Percentiles rank a stretch among this genome's conserved stretches.
These are phyloP conservation scores for Phytophthora pistaciae DNA, from an alignment of 352 stramenopile genomes.

Conservation along the genomic window DNA sequence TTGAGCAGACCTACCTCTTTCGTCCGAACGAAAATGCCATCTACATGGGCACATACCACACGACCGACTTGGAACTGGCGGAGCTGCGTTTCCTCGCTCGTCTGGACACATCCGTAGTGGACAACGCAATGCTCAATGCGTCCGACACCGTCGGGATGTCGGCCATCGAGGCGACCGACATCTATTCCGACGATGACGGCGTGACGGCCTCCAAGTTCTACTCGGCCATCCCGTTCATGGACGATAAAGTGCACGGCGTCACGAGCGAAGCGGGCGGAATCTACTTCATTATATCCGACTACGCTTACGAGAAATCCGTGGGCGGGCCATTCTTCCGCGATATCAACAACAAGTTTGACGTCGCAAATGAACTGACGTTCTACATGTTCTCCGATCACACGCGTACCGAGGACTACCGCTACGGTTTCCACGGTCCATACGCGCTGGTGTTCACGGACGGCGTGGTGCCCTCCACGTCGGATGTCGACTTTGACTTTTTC, in stretches of 20 bases:
- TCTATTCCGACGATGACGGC: constrained; percentile 39
- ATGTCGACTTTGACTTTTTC: constrained; percentile 56
- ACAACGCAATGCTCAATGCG: constrained; percentile 34
- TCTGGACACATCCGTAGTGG: constrained; percentile 34
- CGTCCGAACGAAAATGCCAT: constrained; percentile 53
- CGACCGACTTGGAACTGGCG: constrained; percentile 30
- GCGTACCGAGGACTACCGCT: constrained; percentile 57
- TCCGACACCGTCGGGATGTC: constrained; percentile 33
- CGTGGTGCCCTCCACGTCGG: constrained; percentile 18
- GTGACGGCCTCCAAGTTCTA: constrained; percentile 51
- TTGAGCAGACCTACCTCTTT: constrained; percentile 62
- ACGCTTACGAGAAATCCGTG: constrained; percentile 50
- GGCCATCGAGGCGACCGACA: constrained; percentile 51
- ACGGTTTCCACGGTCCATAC: constrained; percentile 61
- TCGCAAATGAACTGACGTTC: constrained; percentile 56
- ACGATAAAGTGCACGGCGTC: constrained; percentile 49
- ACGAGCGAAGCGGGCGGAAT: constrained; percentile 36
- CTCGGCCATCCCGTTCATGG: constrained; percentile 35
- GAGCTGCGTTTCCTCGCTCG: constrained; percentile 60
- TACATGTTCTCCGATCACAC: constrained; percentile 72
- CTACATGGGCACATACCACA: constrained; percentile 68
- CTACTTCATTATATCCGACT: constrained; percentile 60
- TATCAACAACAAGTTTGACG: constrained; percentile 63
- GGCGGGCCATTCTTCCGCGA: constrained; percentile 60
- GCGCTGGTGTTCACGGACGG: constrained; percentile 53